Evolutionary conservation across 257 asterid genomes (phyloP).

Genomic region (Pogostemon cablin): DNA sequence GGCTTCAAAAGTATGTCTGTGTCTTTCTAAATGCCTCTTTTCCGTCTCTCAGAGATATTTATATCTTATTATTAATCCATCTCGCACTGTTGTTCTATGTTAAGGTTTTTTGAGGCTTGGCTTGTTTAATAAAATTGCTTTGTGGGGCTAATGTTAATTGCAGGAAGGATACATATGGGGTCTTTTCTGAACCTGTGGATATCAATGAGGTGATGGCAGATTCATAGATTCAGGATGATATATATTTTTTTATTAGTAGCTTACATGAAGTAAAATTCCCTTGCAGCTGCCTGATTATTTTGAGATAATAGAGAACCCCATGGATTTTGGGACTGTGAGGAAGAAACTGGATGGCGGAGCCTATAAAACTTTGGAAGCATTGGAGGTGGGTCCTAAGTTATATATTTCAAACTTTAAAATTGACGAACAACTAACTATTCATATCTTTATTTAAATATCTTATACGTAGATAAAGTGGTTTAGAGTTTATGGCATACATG

Average conservation of each 20-base stretch:
- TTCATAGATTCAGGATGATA: slow-evolving; percentile 3
- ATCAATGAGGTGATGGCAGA: slow-evolving; percentile 63
- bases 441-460: neutral
- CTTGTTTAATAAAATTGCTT: slow-evolving; percentile 24
- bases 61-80: slow-evolving; percentile 17
- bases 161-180: slow-evolving; percentile 97
- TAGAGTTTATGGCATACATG: neutral
- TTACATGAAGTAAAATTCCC: slow-evolving; percentile 36
- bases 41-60: slow-evolving; percentile 30
- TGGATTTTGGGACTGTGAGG: slow-evolving; percentile 95
- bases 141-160: slow-evolving; percentile 37
- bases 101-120: slow-evolving; percentile 22
- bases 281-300: slow-evolving; percentile 97
- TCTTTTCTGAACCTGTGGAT: slow-evolving; percentile 94
- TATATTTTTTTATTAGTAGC: slow-evolving; percentile 18
- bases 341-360: slow-evolving; percentile 67
- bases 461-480: neutral
- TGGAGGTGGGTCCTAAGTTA: slow-evolving; percentile 72
- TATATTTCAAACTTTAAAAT: neutral
- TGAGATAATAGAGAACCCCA: slow-evolving; percentile 79
- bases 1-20: slow-evolving; percentile 91
- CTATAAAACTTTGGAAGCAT: slow-evolving; percentile 66
- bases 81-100: slow-evolving; percentile 33
- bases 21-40: slow-evolving; percentile 33
- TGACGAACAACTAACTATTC: neutral